Evolutionary conservation across 1,139 yeast genomes (phyloP), one percentile per base, ranked within the genome.

Genomic region (Blastobotrys raffinosifermentans): DNA sequence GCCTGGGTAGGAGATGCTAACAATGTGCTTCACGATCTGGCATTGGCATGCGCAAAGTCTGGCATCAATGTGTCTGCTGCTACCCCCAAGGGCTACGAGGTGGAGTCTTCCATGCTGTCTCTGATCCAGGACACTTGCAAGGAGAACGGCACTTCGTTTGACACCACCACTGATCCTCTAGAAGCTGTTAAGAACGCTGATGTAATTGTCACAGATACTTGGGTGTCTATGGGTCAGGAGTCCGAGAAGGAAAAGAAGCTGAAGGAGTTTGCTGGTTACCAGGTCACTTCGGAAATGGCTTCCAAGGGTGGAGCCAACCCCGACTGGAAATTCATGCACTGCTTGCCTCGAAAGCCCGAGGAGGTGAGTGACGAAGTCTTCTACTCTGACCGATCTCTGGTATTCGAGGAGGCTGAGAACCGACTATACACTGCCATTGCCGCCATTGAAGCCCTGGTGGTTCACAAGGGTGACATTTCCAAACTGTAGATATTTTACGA

Each of bases 191-290:
- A 70, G 37, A 69, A 71, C 46, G 87, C 98, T 2, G 76, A 89
- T 55, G 69, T 91, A 26, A 61, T 91, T 16, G 98, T 91, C 34
- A 91, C 98, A n/a, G 98, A 91, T 54, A 91, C 98, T 3, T 91
- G 95, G 80, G 78, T 91, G 25, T 89, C 97, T 1, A 91, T 91
- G 98, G 98, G 98, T 43, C 91, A 91, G 67, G 98, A 91, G 61
- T 64, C 73, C 5, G 91, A 89, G 60, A 83, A 77, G 50, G 69
- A 60, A 32, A 67, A 70, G 42, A 84, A 89, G 47, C 67, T 91
- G 51, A 69, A 78, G 56, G 91, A 86, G 63, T 91, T 91, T 59
- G 72, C 69, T 5, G 95, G 94, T 1, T 91, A 79, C 69, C 96
- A 86, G 64, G 80, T 91, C 45, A 80, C 87, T 25, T 61, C 68